Conservation (phyloP, 176 grass and related monocot species). For the Triticum urartu region DNA sequence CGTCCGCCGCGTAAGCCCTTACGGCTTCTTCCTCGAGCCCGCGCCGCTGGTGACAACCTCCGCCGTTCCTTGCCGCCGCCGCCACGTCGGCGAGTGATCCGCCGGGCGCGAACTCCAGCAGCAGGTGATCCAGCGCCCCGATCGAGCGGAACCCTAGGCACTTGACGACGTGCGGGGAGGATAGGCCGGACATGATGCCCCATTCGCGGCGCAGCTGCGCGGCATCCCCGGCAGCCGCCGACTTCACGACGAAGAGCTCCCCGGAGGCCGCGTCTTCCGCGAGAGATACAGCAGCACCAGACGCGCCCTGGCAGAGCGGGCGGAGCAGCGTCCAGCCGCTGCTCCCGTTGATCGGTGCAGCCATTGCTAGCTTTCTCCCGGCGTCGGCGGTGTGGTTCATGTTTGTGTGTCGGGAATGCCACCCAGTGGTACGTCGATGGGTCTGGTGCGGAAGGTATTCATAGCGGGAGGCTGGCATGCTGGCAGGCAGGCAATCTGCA, state of each 20-base stretch:
- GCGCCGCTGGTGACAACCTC: conserved; percentile 3
- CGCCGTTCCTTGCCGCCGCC: background rate
- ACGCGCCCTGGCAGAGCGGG: conserved; percentile 25
- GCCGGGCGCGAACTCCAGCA: conserved; percentile 55
- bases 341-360: background rate
- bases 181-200: conserved; percentile 32
- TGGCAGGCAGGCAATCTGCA: too few species aligned
- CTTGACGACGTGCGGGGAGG: conserved; percentile 34
- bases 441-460: background rate
- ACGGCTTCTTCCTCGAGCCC: conserved; percentile 34
- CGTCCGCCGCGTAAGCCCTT: conserved; percentile 3
- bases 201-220: conserved; percentile 34
- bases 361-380: background rate
- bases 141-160: conserved; percentile 23
- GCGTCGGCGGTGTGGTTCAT: background rate
- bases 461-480: background rate
- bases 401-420: background rate
- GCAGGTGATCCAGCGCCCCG: background rate
- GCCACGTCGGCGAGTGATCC: conserved; percentile 59
- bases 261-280: background rate
- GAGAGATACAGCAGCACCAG: conserved; percentile 30
- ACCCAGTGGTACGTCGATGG: background rate
- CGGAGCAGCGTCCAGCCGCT: conserved; percentile 35
- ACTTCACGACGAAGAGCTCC: conserved; percentile 44
- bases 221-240: background rate